phyloP scores from a whole-genome alignment of 306 rosid genomes.

The Cucurbita pepo region DNA sequence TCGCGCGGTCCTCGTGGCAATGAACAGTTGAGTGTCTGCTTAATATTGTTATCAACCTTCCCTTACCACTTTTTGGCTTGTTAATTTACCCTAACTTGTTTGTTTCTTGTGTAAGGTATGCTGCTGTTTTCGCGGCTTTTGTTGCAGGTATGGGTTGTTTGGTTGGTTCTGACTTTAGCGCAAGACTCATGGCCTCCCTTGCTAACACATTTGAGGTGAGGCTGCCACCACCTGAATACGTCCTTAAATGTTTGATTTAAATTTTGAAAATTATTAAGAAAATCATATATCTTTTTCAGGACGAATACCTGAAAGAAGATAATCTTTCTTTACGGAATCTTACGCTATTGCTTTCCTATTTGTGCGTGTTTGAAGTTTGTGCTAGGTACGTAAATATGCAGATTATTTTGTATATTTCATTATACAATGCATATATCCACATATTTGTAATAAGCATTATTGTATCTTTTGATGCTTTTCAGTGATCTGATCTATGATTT shows the following conservation, averaged over 20 bases:
- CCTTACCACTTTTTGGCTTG: not conserved
- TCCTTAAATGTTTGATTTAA: not conserved
- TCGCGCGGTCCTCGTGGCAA: conserved; percentile 70
- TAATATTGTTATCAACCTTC: not conserved
- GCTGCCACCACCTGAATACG: not conserved
- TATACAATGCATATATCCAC: not conserved
- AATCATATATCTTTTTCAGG: conserved; percentile 24
- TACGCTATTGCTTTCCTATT: conserved; percentile 62
- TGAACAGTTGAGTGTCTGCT: conserved; percentile 49
- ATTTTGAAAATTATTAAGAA: not conserved
- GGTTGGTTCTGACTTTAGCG: conserved; percentile 67
- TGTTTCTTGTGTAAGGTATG: conserved; percentile 42
- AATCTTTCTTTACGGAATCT: conserved; percentile 74
- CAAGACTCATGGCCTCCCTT: conserved; percentile 67
- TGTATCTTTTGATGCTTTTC: conserved; percentile 23
- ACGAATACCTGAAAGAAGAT: conserved; percentile 60
- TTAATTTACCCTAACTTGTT: not conserved
- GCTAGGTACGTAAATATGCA: conserved; percentile 33
- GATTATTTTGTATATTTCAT: not conserved
- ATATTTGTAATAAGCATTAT: conserved; percentile 13
- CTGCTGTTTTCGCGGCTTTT: conserved; percentile 79
- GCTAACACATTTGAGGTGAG: conserved; percentile 76
- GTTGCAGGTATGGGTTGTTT: conserved; percentile 80
- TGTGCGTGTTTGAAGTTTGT: conserved; percentile 75
- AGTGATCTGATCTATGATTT: conserved; percentile 84